These are phyloP conservation scores for Phytophthora citrophthora DNA, from an alignment of 352 stramenopile species.

Conservation along the genomic window DNA sequence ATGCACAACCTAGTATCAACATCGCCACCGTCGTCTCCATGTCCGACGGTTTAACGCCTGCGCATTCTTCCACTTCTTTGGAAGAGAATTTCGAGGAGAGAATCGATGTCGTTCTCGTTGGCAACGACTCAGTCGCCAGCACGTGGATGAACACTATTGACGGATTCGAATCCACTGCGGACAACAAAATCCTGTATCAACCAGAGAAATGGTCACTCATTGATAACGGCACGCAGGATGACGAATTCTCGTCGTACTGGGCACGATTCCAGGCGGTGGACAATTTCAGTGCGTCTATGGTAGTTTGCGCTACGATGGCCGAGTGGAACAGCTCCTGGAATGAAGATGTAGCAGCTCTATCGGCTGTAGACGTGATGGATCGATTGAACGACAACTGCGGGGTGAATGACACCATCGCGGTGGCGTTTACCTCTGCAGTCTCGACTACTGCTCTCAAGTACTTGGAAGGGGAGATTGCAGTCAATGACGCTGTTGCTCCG, in stretches of 20 bases:
- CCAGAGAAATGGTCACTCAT: constrained; percentile 21
- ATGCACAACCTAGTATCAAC: constrained; percentile 14
- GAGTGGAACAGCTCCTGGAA: constrained; percentile 35
- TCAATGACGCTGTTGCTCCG: constrained; percentile 19
- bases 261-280: constrained; percentile 35
- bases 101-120: constrained; percentile 24
- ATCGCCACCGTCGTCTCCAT: constrained; percentile 21
- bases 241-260: constrained; percentile 31
- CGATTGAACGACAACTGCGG: constrained; percentile 19
- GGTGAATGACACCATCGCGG: constrained; percentile 37
- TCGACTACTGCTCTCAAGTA: constrained; percentile 10
- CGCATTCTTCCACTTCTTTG: constrained; percentile 12
- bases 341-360: constrained; percentile 8
- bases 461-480: constrained; percentile 24
- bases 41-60: neutral
- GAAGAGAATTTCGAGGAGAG: constrained; percentile 1
- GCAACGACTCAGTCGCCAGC: constrained; percentile 13
- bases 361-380: constrained; percentile 21
- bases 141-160: constrained; percentile 7
- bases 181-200: constrained; percentile 23
- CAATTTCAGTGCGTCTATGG: neutral
- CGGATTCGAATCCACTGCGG: constrained; percentile 8
- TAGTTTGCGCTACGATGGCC: constrained; percentile 32
- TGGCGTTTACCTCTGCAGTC: constrained; percentile 35
- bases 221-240: constrained; percentile 20